Percentiles rank a stretch among this genome's conserved stretches.
Conservation (phyloP, 192 early-diverging fungal species). For the Coemansia sp. region DNA sequence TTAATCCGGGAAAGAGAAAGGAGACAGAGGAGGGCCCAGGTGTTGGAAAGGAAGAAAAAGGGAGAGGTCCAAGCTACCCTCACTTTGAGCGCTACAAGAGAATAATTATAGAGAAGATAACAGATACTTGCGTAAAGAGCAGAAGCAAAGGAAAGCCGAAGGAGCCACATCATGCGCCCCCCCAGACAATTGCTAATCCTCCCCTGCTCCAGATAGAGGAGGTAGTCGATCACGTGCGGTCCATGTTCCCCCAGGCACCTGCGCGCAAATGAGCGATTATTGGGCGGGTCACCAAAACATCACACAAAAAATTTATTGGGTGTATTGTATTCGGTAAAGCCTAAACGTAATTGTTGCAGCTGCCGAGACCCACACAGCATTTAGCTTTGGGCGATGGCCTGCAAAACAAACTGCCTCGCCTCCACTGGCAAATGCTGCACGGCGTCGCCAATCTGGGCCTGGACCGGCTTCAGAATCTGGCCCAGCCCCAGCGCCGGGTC, state of each 20-base stretch:
- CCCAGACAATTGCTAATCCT: not conserved
- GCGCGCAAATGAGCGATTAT: not conserved
- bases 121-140: constrained; percentile 1
- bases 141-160: not conserved
- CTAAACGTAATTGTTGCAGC: not conserved
- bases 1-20: not conserved
- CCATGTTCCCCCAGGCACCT: constrained; percentile 1
- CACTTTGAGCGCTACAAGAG: not conserved
- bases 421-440: constrained; percentile 24
- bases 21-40: not conserved
- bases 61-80: not conserved
- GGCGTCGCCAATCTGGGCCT: constrained; percentile 9
- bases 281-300: not conserved
- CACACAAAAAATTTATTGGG: not conserved
- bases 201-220: not conserved
- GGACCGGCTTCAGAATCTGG: constrained; percentile 31
- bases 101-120: not conserved
- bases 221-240: constrained; percentile 1
- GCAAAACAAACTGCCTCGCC: constrained; percentile 16
- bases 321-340: not conserved
- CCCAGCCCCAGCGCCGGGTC: constrained; percentile 30
- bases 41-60: not conserved
- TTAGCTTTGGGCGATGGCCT: constrained; percentile 1
- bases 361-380: not conserved
- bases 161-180: constrained; percentile 1